A percentile compares a stretch with the other conserved stretches of the same genome.
Evolutionary conservation across 2,329 filamentous ascomycete species (phyloP).

Genomic region (Scolecobasidium constrictum): DNA sequence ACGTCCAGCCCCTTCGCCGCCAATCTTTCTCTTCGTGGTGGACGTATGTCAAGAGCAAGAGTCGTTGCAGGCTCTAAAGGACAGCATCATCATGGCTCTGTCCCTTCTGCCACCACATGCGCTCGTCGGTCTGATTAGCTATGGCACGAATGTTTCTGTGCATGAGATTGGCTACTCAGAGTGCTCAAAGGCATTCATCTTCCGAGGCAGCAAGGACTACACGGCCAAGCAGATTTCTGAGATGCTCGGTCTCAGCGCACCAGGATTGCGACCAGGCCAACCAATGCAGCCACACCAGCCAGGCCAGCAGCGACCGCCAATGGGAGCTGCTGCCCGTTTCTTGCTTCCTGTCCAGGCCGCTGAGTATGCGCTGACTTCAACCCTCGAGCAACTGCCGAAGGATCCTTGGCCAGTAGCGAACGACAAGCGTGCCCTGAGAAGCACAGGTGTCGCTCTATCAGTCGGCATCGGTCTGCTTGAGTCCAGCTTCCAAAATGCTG

Average conservation of each 20-base stretch:
- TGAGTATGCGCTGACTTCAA: conserved; percentile 95
- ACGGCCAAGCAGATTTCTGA: conserved; percentile 98
- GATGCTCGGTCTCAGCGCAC: conserved; percentile 78
- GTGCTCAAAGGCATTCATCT: conserved; percentile 97
- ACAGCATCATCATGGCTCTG: conserved; percentile 77
- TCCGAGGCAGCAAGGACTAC: conserved; percentile 96
- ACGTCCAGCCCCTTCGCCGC: conserved; percentile 71
- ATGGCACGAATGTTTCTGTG: conserved; percentile 93
- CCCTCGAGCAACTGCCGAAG: conserved; percentile 87
- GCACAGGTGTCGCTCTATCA: conserved; percentile 91
- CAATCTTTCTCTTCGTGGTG: conserved; percentile 79
- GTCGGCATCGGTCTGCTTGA: conserved; percentile 89
- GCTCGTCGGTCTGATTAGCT: conserved; percentile 74
- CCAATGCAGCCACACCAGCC: conserved; percentile 52
- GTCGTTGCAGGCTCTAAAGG: conserved; percentile 70
- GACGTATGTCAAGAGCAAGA: conserved; percentile 85
- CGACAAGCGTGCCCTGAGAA: conserved; percentile 80
- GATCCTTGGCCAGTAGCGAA: conserved; percentile 96
- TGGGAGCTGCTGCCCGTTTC: conserved; percentile 79
- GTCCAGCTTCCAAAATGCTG: conserved; percentile 89
- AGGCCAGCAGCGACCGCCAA: conserved; percentile 61
- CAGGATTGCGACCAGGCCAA: conserved; percentile 59
- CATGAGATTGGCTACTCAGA: conserved; percentile 97
- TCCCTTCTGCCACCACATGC: conserved; percentile 72
- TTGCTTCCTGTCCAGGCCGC: conserved; percentile 89